These are phyloP conservation scores for Sechiopsis laciniata DNA, from an alignment of 306 rosid genomes.

Conservation along the genomic window DNA sequence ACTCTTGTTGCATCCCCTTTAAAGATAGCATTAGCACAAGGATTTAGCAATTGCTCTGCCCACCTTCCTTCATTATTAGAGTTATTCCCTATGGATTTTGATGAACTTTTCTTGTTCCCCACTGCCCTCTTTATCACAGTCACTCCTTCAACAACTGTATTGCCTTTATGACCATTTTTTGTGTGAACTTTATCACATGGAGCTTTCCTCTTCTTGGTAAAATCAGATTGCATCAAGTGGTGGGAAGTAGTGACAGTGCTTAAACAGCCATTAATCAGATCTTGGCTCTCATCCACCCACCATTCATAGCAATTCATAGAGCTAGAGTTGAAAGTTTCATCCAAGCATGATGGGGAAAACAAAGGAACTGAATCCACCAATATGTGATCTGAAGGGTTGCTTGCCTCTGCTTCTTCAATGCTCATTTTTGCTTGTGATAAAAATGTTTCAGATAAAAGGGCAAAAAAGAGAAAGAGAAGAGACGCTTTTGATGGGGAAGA, in stretches of 20 bases:
- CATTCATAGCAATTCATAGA: slow-evolving; percentile 43
- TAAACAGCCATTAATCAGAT: slow-evolving; percentile 29
- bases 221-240: slow-evolving; percentile 35
- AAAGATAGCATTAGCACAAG: slow-evolving; percentile 66
- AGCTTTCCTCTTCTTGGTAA: slow-evolving; percentile 55
- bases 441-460: background rate
- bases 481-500: slow-evolving; percentile 19
- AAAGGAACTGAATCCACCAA: slow-evolving; percentile 60
- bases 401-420: slow-evolving; percentile 47
- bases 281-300: slow-evolving; percentile 50
- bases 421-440: slow-evolving; percentile 34
- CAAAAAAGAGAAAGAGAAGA: background rate
- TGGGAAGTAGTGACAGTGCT: slow-evolving; percentile 21
- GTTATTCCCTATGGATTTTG: slow-evolving; percentile 51
- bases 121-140: slow-evolving; percentile 35
- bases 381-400: slow-evolving; percentile 53
- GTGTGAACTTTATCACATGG: slow-evolving; percentile 24
- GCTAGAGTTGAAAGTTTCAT: slow-evolving; percentile 46
- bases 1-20: slow-evolving; percentile 54
- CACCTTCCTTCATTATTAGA: slow-evolving; percentile 68
- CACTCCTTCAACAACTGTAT: slow-evolving; percentile 29
- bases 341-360: slow-evolving; percentile 56
- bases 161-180: slow-evolving; percentile 36
- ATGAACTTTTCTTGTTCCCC: slow-evolving; percentile 47
- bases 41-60: slow-evolving; percentile 90